Evolutionary conservation across 164 flowering plant genomes (phyloP), one percentile per base, ranked within the genome.

Genomic region (Dillenia turbinata): DNA sequence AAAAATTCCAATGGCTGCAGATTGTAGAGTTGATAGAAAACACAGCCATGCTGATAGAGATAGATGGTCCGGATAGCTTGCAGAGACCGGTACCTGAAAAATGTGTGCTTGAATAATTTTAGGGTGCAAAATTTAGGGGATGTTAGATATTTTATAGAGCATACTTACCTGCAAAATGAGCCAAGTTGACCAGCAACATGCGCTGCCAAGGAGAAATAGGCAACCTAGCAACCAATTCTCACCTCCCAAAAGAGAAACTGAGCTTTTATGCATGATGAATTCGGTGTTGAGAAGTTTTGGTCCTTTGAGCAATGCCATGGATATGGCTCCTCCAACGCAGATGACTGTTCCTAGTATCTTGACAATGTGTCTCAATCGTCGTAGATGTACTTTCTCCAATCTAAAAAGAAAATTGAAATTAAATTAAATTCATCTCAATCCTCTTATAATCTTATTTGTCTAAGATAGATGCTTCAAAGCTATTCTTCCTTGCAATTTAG

Each of bases 41-140:
- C 88, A 87, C 85, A 83, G 79, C 97, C 89, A 89, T 16, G 92
- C 79, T 1, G 92, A 72, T 57, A 78, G 69, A 0, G 77, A 80
- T 33, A 87, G 59, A 64, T 73, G 82, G 60, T 91, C 82, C 0
- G 97, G 89, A 49, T 68, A 81, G 71, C 67, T 56, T 2, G 61
- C 66, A 8, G 85, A 65, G 49, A 81, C 59, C 2, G 87, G 86
- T 8, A 88, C 92, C 94, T 83, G 75, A 64, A 60, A 11, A 10
- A 6, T 47, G 8, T 10, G 16, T 10, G n/a, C 33, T 10, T 53
- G 50, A 52, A 44, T 43, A 46, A 47, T 10, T 33, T 17, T 22
- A 51, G 49, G 13, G 12, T 2, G 44, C 4, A 44, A 16, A 49
- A 52, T 10, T 45, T 54, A 12, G 26, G 47, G 40, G 9, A 1